phyloP scores from a whole-genome alignment of 352 stramenopile genomes.

The Phytophthora chlamydospora region DNA sequence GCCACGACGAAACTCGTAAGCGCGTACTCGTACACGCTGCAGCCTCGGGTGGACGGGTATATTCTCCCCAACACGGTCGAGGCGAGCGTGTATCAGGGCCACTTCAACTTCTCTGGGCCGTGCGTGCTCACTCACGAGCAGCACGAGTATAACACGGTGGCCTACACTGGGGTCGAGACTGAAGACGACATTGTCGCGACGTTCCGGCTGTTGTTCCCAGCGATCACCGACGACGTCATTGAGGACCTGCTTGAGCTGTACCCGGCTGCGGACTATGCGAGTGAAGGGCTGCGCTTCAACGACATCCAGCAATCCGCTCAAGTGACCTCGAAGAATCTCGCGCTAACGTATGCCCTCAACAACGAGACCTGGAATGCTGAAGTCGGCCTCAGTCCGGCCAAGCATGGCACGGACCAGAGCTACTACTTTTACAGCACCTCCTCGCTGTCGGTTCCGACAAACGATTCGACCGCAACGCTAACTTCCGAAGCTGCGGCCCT shows the following conservation, averaged over 20 bases:
- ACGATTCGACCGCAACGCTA: too few species aligned
- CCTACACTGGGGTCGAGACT: constrained; percentile 18
- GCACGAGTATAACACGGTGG: constrained; percentile 25
- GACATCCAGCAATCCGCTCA: constrained; percentile 39
- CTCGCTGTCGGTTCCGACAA: constrained; percentile 3
- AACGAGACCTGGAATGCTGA: constrained; percentile 38
- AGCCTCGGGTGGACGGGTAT: constrained; percentile 22
- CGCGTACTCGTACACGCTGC: constrained; percentile 17
- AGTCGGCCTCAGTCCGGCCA: constrained; percentile 17
- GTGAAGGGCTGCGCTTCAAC: constrained; percentile 28
- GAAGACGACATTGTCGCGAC: constrained; percentile 25
- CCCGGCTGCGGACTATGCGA: constrained; percentile 26
- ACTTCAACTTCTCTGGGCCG: constrained; percentile 40
- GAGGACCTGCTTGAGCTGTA: constrained; percentile 29
- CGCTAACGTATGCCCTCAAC: constrained; percentile 27
- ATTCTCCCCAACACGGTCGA: constrained; percentile 37
- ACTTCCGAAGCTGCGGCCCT: too few species aligned
- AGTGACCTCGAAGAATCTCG: constrained; percentile 25
- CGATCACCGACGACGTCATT: constrained; percentile 29
- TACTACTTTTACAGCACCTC: constrained; percentile 42
- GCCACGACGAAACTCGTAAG: constrained; percentile 2
- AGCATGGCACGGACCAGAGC: constrained; percentile 26
- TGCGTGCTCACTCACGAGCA: constrained; percentile 34
- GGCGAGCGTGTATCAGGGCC: constrained; percentile 32
- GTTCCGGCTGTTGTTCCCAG: constrained; percentile 34